These are phyloP conservation scores for Mortierella claussenii DNA, from an alignment of 192 early-diverging fungal genomes.

Conservation along the genomic window DNA sequence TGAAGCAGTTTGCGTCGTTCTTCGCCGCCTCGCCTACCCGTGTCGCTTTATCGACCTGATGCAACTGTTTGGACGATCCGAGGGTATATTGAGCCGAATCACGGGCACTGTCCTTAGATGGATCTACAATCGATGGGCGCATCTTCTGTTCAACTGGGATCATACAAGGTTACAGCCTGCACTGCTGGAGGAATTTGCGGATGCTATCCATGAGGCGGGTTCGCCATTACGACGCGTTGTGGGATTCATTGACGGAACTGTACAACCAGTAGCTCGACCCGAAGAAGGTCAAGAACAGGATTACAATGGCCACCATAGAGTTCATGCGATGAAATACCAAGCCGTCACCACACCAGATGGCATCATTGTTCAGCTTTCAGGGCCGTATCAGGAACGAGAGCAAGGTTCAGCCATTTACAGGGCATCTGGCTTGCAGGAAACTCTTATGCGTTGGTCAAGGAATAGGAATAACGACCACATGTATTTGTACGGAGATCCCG, in stretches of 20 bases:
- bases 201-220: not conserved
- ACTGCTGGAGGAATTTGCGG: not conserved
- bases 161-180: not conserved
- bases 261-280: not conserved
- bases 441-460: not conserved
- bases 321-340: not conserved
- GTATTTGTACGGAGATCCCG: not conserved
- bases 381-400: not conserved
- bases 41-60: not conserved
- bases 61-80: not conserved
- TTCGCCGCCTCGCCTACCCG: constrained; percentile 1
- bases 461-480: not conserved
- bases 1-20: not conserved
- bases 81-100: not conserved
- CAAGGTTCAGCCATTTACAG: not conserved
- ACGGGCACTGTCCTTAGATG: not conserved
- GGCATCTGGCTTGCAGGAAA: not conserved
- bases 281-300: not conserved
- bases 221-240: not conserved
- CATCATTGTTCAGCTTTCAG: not conserved
- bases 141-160: not conserved
- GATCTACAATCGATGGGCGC: not conserved
- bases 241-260: constrained; percentile 1
- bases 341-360: not conserved
- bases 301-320: not conserved